Evolutionary conservation across 2,329 filamentous ascomycete species (phyloP).

Genomic region (Penicillium sp.): DNA sequence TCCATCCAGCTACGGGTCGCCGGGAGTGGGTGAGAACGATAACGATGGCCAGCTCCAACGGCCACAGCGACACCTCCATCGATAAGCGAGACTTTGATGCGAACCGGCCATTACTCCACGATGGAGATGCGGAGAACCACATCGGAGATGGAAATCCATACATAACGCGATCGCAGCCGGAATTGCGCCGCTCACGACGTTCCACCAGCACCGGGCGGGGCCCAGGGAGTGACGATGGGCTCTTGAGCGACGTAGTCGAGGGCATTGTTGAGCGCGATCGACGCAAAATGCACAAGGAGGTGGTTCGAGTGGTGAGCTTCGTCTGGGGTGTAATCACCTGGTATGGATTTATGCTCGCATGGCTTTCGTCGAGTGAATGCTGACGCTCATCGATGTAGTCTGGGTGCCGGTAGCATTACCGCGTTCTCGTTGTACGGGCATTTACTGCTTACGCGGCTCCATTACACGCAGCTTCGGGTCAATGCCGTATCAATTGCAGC

Average conservation of each 20-base stretch:
- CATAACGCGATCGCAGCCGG: conserved; percentile 21
- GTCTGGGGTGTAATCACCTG: conserved; percentile 60
- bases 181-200: conserved; percentile 18
- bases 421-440: conserved; percentile 93
- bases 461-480: conserved; percentile 87
- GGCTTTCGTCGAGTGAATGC: background rate
- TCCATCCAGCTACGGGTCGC: too few species aligned
- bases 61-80: conserved; percentile 27
- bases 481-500: conserved; percentile 85
- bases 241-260: conserved; percentile 60
- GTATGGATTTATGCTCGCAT: conserved; percentile 30
- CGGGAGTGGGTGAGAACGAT: background rate
- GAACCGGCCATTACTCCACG: conserved; percentile 37
- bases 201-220: conserved; percentile 19
- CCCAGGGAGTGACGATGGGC: conserved; percentile 36
- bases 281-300: conserved; percentile 52
- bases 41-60: conserved; percentile 27
- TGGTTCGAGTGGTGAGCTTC: conserved; percentile 57
- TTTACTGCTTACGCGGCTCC: conserved; percentile 78
- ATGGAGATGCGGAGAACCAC: conserved; percentile 14
- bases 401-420: conserved; percentile 88
- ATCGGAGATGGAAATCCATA: conserved; percentile 23
- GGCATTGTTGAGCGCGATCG: conserved; percentile 60
- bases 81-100: conserved; percentile 50
- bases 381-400: conserved; percentile 36